Base-by-base conservation (phyloP, 108 stramenopile species). In the Parmales sp. region DNA sequence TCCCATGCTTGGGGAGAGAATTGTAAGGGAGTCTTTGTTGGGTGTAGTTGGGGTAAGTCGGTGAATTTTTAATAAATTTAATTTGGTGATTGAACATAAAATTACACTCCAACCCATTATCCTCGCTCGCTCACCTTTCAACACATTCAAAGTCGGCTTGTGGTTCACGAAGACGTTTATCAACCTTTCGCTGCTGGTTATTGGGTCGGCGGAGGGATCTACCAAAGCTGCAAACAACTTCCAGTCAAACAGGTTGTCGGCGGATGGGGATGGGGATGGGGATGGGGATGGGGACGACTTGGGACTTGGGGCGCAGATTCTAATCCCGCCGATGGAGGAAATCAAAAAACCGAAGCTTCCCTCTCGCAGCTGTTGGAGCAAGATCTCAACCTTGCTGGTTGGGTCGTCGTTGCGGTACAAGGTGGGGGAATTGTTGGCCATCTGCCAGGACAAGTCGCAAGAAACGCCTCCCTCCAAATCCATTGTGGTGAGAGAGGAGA, bases 181-280 rank as follows among this genome's bases (percentile, higher is more conserved):
- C 9, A 60, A 16, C n/a, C 31, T 11, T 34, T 60, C 31, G 20
- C 88, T 75, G 4, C 83, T 75, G 37, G 74, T 77, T 6, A 79
- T 69, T 23, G 90, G 86, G 43, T 86, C 82, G 18, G 86, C 78
- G 63, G 90, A 88, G 1, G 91, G 91, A 0, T 86, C 86, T 25
- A 92, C 89, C 5, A 92, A 51, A 1, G 91, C 91, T 69, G 90
- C 90, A 82, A 92, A 92, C 65, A 92, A 92, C 64, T 87, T 86
- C 87, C 87, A 90, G 67, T 88, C 87, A 65, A 85, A 90, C 3
- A 90, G 69, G 9, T 85, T 82, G 19, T 67, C 22, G 31, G 29
- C 54, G 26, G 29, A 11, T 34, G 25, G 54, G 29, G 29, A 13
- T 20, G 54, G 54, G 31, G 31, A 13, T 19, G 3, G 54, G 29